phyloP scores from a whole-genome alignment of 306 rosid genomes.

The Crataegus laevigata region DNA sequence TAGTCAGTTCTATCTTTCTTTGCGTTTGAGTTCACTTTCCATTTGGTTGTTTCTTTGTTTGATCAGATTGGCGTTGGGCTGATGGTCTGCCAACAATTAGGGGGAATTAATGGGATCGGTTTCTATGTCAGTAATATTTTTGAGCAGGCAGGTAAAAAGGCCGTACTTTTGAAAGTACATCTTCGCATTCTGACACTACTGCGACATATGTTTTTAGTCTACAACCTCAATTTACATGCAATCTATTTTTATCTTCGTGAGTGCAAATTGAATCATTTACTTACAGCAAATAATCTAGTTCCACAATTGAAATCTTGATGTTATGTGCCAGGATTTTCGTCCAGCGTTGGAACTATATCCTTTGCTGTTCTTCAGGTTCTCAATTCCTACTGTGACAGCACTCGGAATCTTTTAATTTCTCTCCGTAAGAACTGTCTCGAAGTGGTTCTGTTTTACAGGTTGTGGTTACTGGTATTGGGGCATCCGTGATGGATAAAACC shows the following conservation, averaged over 20 bases:
- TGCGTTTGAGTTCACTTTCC: not conserved
- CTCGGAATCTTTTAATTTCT: not conserved
- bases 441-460: constrained; percentile 33
- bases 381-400: constrained; percentile 9
- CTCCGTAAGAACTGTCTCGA: not conserved
- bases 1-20: not conserved
- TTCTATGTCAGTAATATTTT: constrained; percentile 73
- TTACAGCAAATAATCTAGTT: not conserved
- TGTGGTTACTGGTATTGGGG: constrained; percentile 56
- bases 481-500: constrained; percentile 49
- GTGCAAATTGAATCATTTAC: too few relatives aligned
- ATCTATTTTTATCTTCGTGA: too few relatives aligned
- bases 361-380: constrained; percentile 73
- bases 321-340: constrained; percentile 50
- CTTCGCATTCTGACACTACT: not conserved
- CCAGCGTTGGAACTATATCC: constrained; percentile 43
- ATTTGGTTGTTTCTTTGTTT: not conserved
- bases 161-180: not conserved
- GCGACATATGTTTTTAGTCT: not conserved
- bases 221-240: too few relatives aligned
- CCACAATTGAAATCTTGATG: not conserved
- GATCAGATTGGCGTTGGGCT: constrained; percentile 78
- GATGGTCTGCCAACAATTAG: constrained; percentile 88
- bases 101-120: constrained; percentile 79
- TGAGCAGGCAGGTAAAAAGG: constrained; percentile 59